Conservation (phyloP, 1,139 yeast genomes). For the Suhomyces wounanorum region DNA sequence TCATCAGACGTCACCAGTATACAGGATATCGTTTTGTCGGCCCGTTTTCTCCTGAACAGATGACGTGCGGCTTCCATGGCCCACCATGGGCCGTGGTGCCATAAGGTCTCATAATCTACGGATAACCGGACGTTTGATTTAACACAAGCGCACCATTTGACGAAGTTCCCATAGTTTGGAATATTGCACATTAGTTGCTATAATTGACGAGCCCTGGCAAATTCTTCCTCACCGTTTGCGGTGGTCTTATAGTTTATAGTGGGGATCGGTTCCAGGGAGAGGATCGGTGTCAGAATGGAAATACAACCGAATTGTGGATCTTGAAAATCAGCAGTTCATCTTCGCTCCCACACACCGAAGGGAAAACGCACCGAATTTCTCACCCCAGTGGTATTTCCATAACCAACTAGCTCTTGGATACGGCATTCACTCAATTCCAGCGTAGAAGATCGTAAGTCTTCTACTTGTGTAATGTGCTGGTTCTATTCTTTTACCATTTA, state of each 20-base stretch:
- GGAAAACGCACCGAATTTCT: no score
- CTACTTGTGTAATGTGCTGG: no score
- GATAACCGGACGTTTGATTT: neutral
- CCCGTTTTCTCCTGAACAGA: neutral
- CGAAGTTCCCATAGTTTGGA: neutral
- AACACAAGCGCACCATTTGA: neutral
- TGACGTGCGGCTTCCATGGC: neutral
- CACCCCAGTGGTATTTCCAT: no score
- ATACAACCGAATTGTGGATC: no score
- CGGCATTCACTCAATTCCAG: no score
- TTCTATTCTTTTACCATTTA: no score
- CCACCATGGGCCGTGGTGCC: neutral
- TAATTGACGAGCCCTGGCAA: neutral
- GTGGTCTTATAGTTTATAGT: neutral
- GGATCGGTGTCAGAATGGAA: neutral
- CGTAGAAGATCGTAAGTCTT: no score
- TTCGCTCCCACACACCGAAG: no score
- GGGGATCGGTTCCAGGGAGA: neutral
- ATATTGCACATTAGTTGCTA: neutral
- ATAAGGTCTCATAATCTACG: neutral
- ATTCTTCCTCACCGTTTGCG: neutral
- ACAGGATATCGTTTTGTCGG: neutral
- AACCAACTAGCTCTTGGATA: no score
- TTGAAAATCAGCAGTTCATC: no score
- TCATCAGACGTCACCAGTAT: neutral